Conservation (phyloP, 495 filamentous ascomycete genomes). For the Neurospora cerealis region DNA sequence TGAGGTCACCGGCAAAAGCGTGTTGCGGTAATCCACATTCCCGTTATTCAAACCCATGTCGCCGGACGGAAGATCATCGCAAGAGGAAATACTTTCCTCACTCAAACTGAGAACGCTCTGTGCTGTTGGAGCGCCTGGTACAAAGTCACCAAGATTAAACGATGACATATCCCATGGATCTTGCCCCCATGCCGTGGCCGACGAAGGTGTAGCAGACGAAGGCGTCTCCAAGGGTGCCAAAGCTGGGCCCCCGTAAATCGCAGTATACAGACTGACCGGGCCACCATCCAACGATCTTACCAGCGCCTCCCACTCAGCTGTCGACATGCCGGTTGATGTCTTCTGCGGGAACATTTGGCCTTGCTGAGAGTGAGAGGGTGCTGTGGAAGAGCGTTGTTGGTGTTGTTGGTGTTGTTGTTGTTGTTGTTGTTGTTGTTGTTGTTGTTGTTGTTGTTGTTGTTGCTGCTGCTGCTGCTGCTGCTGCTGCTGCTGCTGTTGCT, state of each 20-base stretch:
- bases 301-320: conserved; percentile 71
- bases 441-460: conserved; percentile 5
- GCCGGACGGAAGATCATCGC: conserved; percentile 32
- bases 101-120: conserved; percentile 68
- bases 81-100: conserved; percentile 61
- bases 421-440: conserved; percentile 15
- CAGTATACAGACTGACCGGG: conserved; percentile 70
- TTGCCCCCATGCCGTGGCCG: conserved; percentile 38
- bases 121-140: conserved; percentile 29
- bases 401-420: neutral
- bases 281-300: conserved; percentile 69
- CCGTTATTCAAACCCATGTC: conserved; percentile 27
- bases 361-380: conserved; percentile 9
- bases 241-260: conserved; percentile 66
- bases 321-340: conserved; percentile 30
- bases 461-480: neutral
- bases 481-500: neutral
- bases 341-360: conserved; percentile 23
- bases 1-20: conserved; percentile 7
- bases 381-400: conserved; percentile 18
- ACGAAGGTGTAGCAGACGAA: conserved; percentile 16
- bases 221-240: conserved; percentile 31
- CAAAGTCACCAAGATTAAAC: conserved; percentile 38
- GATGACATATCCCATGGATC: conserved; percentile 44
- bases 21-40: conserved; percentile 23